A percentile compares a stretch with the other conserved stretches of the same genome.
phyloP scores from a whole-genome alignment of 2,329 filamentous ascomycete species.

The Hypoxylon sp. region DNA sequence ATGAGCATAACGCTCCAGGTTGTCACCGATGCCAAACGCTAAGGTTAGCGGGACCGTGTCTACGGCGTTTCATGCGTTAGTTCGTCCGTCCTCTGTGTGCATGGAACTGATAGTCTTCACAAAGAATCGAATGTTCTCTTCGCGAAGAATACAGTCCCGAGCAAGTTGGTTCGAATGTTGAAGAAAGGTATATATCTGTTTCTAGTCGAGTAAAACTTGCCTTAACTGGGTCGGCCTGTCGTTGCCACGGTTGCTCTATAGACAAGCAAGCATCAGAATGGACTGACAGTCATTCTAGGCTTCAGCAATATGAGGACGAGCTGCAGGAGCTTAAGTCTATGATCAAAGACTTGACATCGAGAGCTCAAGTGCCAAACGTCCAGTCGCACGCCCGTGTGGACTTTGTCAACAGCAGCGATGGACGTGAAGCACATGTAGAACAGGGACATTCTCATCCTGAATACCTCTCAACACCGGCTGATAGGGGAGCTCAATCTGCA shows the following conservation, averaged over 20 bases:
- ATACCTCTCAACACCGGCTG: slow-evolving; percentile 44
- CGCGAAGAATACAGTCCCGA: slow-evolving; percentile 32
- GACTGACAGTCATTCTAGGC: no score
- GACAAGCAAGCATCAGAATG: no score
- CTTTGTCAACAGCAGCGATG: slow-evolving; percentile 15
- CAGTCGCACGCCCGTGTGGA: slow-evolving; percentile 12
- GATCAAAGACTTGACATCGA: slow-evolving; percentile 34
- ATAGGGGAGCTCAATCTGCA: slow-evolving; percentile 45
- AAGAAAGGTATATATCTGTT: slow-evolving; percentile 40
- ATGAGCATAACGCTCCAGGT: slow-evolving; percentile 40
- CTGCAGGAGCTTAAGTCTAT: slow-evolving; percentile 41
- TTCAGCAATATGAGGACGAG: slow-evolving; percentile 42
- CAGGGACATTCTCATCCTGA: slow-evolving; percentile 37
- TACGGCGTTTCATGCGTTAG: neutral
- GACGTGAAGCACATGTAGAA: slow-evolving; percentile 15
- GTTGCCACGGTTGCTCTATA: no score
- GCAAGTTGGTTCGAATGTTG: slow-evolving; percentile 27
- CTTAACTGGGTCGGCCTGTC: no score
- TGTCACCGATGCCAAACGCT: slow-evolving; percentile 45
- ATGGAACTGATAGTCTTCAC: slow-evolving; percentile 15
- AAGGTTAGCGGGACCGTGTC: slow-evolving; percentile 34
- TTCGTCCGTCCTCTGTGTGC: neutral
- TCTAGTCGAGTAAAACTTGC: neutral
- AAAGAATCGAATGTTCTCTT: slow-evolving; percentile 43
- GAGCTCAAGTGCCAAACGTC: slow-evolving; percentile 10